A percentile compares a stretch with the other conserved stretches of the same genome.
phyloP scores from a whole-genome alignment of 108 stramenopile species.

The Stephanodiscus triporus region DNA sequence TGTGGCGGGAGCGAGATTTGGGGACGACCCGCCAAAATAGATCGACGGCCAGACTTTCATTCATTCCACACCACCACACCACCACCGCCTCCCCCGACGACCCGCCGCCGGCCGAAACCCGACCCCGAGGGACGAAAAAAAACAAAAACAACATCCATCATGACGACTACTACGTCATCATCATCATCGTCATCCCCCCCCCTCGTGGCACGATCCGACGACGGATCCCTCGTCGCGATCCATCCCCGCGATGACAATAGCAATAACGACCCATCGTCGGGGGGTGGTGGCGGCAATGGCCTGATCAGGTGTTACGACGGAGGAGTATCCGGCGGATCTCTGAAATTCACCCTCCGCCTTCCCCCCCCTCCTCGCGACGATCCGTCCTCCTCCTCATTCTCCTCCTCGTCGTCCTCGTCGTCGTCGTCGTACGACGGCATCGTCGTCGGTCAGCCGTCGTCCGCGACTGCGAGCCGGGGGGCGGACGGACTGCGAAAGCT shows the following conservation, averaged over 20 bases:
- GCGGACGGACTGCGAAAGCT: conserved; percentile 22
- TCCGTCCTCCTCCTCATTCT: no score
- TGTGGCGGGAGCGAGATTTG: no score
- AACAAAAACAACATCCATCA: no score
- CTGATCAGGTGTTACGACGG: conserved; percentile 49
- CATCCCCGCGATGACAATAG: neutral
- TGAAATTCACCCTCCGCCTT: conserved; percentile 50
- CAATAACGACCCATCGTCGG: neutral
- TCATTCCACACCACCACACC: no score
- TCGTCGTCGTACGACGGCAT: neutral
- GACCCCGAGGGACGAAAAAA: no score
- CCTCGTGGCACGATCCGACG: conserved; percentile 5
- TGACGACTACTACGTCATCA: neutral
- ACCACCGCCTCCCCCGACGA: no score
- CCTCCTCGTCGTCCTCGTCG: no score
- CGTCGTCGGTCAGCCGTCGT: neutral
- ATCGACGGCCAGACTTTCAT: no score
- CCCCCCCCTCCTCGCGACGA: conserved; percentile 14
- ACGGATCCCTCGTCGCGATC: conserved; percentile 13
- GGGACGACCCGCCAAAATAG: no score
- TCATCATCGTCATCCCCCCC: neutral
- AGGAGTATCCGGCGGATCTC: conserved; percentile 30
- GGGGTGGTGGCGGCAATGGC: neutral
- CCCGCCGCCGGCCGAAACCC: no score
- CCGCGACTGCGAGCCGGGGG: neutral